Evolutionary conservation across 2,329 filamentous ascomycete species (phyloP).

Genomic region (Xylaria sp.): DNA sequence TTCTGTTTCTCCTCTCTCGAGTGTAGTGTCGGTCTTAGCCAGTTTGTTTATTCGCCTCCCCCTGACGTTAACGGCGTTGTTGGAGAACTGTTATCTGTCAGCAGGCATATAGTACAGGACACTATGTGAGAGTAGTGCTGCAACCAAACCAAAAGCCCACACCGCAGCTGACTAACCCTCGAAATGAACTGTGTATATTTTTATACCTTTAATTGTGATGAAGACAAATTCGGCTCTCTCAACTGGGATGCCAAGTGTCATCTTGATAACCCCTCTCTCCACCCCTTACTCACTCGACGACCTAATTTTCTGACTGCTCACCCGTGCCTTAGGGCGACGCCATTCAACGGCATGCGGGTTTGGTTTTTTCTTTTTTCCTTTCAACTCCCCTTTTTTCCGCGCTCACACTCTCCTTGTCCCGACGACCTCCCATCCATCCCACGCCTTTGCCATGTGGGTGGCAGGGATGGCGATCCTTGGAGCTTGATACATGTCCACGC

Average conservation of each 20-base stretch:
- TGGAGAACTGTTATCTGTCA: slow-evolving; percentile 3
- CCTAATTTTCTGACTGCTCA: not conserved
- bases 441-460: slow-evolving; percentile 36
- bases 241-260: slow-evolving; percentile 1
- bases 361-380: slow-evolving; percentile 11
- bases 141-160: not conserved
- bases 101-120: slow-evolving; percentile 6
- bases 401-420: slow-evolving; percentile 20
- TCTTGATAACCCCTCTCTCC: not conserved
- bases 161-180: slow-evolving; percentile 8
- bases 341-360: not conserved
- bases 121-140: not conserved
- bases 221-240: not conserved
- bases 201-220: not conserved
- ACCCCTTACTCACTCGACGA: slow-evolving; percentile 25
- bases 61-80: slow-evolving; percentile 9
- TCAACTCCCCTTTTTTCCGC: slow-evolving; percentile 13
- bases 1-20: not conserved
- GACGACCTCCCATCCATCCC: slow-evolving; percentile 21
- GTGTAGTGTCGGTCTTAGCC: not conserved
- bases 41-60: slow-evolving; percentile 6
- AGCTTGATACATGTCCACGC: slow-evolving; percentile 19
- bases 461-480: slow-evolving; percentile 31
- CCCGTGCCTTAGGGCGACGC: not conserved
- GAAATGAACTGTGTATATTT: not conserved